Evolutionary conservation across 345 rosid genomes (phyloP), one percentile per base, ranked within the genome.

Genomic region (Eucalyptus polyanthemos): DNA sequence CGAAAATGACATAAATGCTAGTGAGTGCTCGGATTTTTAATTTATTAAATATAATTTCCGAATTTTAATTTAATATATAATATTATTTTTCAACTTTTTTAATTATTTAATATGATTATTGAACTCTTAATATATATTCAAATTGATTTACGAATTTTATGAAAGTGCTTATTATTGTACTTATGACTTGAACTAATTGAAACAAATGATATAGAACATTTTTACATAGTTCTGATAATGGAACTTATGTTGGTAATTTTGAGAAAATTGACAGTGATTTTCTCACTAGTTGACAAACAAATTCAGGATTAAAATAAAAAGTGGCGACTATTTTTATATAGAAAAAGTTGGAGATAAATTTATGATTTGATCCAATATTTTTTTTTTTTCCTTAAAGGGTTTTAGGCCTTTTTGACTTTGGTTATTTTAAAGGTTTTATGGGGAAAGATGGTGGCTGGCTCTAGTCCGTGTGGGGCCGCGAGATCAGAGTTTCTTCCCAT

Each of bases 181-280:
- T 51, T 7, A 3, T 51, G 2, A 51, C 22, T 51, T 22, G 3
- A 56, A 21, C 19, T 21, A 56, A 56, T 56, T 56, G 11, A 56
- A 56, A 56, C 9, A 4, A 2, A 22, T 3, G 0, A 9, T 22
- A 56, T 56, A 0, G 0, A 56, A 56, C 8, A 22, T 22, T 24
- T 56, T 56, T 10, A 21, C 11, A 21, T 22, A 56, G 3, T 56
- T 21, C 6, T 56, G 5, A 56, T 56, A 9, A 56, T 22, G 6
- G 4, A 56, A 22, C 21, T 56, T 2, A 56, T 4, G 14, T 24
- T 4, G 13, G 6, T 56, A 56, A 24, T 56, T 56, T 56, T 56
- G 12, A 5, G 27, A 1, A 56, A 56, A 56, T 56, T 56, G 29
- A 24, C 6, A 21, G 27, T 22, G 60, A 56, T 56, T 56, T 56